Evolutionary conservation across 2,329 filamentous ascomycete species (phyloP), one percentile per base, ranked within the genome.

Genomic region (Grosmannia serpens): DNA sequence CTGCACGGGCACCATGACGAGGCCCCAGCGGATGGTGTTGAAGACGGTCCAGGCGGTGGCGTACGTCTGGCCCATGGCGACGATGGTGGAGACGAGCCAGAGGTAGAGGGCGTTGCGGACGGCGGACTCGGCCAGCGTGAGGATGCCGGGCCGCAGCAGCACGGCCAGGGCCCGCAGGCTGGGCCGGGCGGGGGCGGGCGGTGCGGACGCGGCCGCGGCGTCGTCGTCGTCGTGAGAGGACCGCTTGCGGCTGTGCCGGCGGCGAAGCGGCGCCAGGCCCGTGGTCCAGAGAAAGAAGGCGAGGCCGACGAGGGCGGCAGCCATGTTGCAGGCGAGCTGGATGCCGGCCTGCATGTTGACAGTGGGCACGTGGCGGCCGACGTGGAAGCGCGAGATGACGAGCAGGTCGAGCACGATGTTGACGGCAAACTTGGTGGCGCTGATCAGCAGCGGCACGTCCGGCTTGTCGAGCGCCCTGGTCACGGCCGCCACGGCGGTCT

Each of bases 31-130:
- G 49, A 89, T 89, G 0, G 85, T 89, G 58, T 80, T 86, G 71
- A 90, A 90, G 11, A 89, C 74, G 1, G 85, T 83, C 86, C 85
- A 90, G 0, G 86, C 84, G 0, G 85, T 89, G 0, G 85, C 82
- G 67, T 89, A 89, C 8, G 81, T 77, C 0, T 73, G 70, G 0
- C 85, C 85, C 60, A 89, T 73, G 0, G 77, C 71, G 0, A 89
- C 77, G 22, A 90, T 86, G 5, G 77, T 81, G 56, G 73, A 77
- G 0, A 89, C 77, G 0, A 89, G 74, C 86, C 85, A 89, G 0
- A 89, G 77, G 60, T 89, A 89, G 0, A 90, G 73, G 0, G 82
- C 76, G 61, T 89, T 90, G 8, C 86, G 75, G 4, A 88, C 70
- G 0, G 81, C 83, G 0, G 85, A 88, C 65, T 89, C 86, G 8